Percentiles rank a stretch among this genome's conserved stretches.
These are phyloP conservation scores for Amanita molliuscula DNA, from an alignment of 768 basidiomycete species.

Conservation along the genomic window DNA sequence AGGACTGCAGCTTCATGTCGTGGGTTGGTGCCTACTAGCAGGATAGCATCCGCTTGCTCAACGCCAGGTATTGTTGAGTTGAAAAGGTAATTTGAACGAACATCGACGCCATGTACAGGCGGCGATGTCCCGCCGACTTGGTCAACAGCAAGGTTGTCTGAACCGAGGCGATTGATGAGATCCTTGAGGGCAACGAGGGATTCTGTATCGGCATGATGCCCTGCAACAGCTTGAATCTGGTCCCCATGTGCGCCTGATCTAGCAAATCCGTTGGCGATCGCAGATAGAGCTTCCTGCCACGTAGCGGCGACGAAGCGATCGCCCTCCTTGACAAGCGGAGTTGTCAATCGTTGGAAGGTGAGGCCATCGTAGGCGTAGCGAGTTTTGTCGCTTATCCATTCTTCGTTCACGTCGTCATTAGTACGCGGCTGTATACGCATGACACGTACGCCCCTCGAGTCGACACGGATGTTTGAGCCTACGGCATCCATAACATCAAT, in stretches of 20 bases:
- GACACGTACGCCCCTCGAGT: slow-evolving; percentile 90
- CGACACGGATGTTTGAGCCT: slow-evolving; percentile 93
- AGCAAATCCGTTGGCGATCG: slow-evolving; percentile 70
- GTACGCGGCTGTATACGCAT: slow-evolving; percentile 96
- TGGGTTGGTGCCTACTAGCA: slow-evolving; percentile 94
- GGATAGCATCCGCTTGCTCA: slow-evolving; percentile 85
- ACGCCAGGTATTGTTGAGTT: slow-evolving; percentile 87
- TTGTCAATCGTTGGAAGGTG: slow-evolving; percentile 89
- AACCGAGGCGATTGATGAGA: slow-evolving; percentile 84
- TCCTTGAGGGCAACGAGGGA: slow-evolving; percentile 91
- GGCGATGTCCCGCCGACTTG: slow-evolving; percentile 53
- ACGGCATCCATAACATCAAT: slow-evolving; percentile 93
- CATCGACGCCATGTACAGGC: slow-evolving; percentile 75
- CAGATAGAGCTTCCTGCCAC: slow-evolving; percentile 83
- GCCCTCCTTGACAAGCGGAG: slow-evolving; percentile 83
- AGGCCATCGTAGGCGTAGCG: slow-evolving; percentile 95
- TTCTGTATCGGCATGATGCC: slow-evolving; percentile 90
- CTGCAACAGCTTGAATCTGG: slow-evolving; percentile 93
- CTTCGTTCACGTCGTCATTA: slow-evolving; percentile 98
- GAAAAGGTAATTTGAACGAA: slow-evolving; percentile 95
- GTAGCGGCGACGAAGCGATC: slow-evolving; percentile 84
- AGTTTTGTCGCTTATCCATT: slow-evolving; percentile 99
- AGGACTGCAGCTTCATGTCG: slow-evolving; percentile 95
- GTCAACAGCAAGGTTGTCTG: slow-evolving; percentile 87
- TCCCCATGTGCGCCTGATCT: slow-evolving; percentile 77